Base-by-base conservation (phyloP, 306 rosid genomes). In the Luffa aegyptiaca region DNA sequence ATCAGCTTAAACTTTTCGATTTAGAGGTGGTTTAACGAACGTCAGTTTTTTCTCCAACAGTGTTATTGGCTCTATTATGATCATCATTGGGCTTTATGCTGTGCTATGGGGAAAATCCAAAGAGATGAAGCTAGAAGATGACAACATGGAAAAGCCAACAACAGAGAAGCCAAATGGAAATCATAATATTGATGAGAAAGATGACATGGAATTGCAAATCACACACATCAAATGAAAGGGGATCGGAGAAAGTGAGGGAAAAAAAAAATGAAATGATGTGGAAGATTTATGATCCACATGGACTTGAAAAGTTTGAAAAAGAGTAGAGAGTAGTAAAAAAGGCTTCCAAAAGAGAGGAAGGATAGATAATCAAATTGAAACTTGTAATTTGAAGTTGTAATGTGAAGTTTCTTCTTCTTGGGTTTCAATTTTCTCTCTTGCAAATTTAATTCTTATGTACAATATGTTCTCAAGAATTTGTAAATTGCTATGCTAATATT, bases 31-130 rank as follows among this genome's bases (percentile, higher is more conserved):
- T 53, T 53, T 53, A 53, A 53, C 2, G 2, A 53, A 53, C 2
- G 2, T 17, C 17, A 31, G 21, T 3, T 51, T 10, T 21, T 4
- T 8, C 10, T 63, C 5, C 21, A 1, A 13, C 39, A 93, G 98
- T 3, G 91, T 83, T 1, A 1, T 89, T 9, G 98, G 97, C 21
- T 89, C 97, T 0, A 0, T 85, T 10, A 71, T 89, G 17, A 92
- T 94, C 31, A 85, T 94, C 5, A 9, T 20, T 57, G 97, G 97
- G 63, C 96, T 94, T 1, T 94, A 90, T 78, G 56, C 87, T 78
- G 96, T 92, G 77, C 79, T 92, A 2, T 94, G 98, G 96, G 97
- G 97, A 14, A 94, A 94, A 86, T 85, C 80, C 37, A 87, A 77
- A 76, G 98, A 88, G 91, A 71, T 75, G 80, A 77, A 58, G 12